Percentiles rank a stretch among this genome's conserved stretches.
These are phyloP conservation scores for Suillus lakei DNA, from an alignment of 768 basidiomycete species.

Conservation along the genomic window DNA sequence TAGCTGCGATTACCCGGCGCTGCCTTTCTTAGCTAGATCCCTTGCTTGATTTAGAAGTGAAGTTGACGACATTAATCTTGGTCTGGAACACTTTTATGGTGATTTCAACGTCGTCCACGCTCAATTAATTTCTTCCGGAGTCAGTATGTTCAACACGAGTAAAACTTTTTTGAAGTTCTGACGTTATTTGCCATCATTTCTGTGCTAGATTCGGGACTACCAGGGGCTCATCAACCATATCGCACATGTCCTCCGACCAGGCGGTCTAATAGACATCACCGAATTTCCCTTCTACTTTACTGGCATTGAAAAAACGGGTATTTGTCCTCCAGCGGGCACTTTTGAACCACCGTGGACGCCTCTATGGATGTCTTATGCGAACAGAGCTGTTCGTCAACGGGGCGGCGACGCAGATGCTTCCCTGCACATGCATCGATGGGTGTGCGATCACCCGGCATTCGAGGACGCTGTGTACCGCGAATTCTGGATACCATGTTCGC, in stretches of 20 bases:
- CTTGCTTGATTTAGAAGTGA: slow-evolving; percentile 59
- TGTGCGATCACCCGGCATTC: slow-evolving; percentile 55
- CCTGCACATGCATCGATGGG: slow-evolving; percentile 57
- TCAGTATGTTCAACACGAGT: slow-evolving; percentile 40
- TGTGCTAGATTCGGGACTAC: slow-evolving; percentile 69
- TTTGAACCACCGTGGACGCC: slow-evolving; percentile 61
- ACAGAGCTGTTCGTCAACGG: slow-evolving; percentile 53
- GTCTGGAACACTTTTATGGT: slow-evolving; percentile 80
- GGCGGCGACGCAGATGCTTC: slow-evolving; percentile 73
- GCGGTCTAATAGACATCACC: slow-evolving; percentile 66
- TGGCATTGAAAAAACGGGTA: slow-evolving; percentile 49
- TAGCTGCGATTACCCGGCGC: slow-evolving; percentile 8
- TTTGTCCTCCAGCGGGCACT: slow-evolving; percentile 47
- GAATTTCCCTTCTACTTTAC: slow-evolving; percentile 77
- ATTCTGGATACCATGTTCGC: slow-evolving; percentile 66
- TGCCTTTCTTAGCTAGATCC: slow-evolving; percentile 11
- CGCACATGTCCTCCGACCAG: slow-evolving; percentile 66
- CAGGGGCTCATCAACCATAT: slow-evolving; percentile 67
- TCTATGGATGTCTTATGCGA: slow-evolving; percentile 63
- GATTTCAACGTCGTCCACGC: slow-evolving; percentile 79
- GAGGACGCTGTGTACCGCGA: slow-evolving; percentile 62
- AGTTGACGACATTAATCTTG: slow-evolving; percentile 84
- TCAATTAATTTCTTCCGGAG: slow-evolving; percentile 74
- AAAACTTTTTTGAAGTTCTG: slow-evolving; percentile 11
- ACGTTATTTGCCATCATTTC: slow-evolving; percentile 20